These are phyloP conservation scores for Logfia minima DNA, from an alignment of 129 eudicot species.

Conservation along the genomic window DNA sequence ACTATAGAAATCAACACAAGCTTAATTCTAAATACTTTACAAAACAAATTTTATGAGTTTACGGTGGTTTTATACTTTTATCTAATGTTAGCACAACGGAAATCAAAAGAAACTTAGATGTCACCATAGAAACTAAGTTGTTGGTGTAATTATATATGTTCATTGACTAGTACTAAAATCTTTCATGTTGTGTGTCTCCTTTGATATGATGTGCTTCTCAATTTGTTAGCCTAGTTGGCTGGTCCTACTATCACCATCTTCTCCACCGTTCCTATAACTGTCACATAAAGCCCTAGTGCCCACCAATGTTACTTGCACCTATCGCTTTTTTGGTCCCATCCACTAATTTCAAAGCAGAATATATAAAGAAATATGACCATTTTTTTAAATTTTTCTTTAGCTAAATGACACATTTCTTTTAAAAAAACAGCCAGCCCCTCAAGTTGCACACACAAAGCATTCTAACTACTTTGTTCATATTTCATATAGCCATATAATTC, in stretches of 20 bases:
- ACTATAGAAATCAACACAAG: neutral
- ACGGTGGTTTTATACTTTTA: neutral
- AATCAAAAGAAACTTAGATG: neutral
- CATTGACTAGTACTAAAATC: slow-evolving; percentile 1
- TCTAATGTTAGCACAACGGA: neutral
- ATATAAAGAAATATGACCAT: slow-evolving; percentile 17
- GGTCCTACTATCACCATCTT: slow-evolving; percentile 32
- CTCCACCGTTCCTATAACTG: slow-evolving; percentile 25
- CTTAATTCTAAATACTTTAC: slow-evolving; percentile 6
- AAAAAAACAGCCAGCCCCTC: slow-evolving; percentile 3
- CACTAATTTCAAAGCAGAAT: slow-evolving; percentile 24
- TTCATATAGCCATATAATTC: slow-evolving; percentile 8
- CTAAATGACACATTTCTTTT: slow-evolving; percentile 20
- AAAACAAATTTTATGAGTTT: neutral
- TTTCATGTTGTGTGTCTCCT: slow-evolving; percentile 27
- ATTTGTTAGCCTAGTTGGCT: slow-evolving; percentile 32
- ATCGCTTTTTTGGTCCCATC: slow-evolving; percentile 22
- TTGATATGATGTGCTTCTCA: slow-evolving; percentile 15
- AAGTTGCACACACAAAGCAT: slow-evolving; percentile 20
- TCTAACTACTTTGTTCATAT: slow-evolving; percentile 19
- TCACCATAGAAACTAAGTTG: neutral
- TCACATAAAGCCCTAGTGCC: slow-evolving; percentile 26
- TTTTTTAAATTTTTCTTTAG: slow-evolving; percentile 4
- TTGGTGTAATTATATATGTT: slow-evolving; percentile 13
- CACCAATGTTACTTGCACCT: slow-evolving; percentile 33